Percentiles rank a stretch among this genome's conserved stretches.
These are phyloP conservation scores for Mycena filopes DNA, from an alignment of 768 basidiomycete genomes.

Conservation along the genomic window DNA sequence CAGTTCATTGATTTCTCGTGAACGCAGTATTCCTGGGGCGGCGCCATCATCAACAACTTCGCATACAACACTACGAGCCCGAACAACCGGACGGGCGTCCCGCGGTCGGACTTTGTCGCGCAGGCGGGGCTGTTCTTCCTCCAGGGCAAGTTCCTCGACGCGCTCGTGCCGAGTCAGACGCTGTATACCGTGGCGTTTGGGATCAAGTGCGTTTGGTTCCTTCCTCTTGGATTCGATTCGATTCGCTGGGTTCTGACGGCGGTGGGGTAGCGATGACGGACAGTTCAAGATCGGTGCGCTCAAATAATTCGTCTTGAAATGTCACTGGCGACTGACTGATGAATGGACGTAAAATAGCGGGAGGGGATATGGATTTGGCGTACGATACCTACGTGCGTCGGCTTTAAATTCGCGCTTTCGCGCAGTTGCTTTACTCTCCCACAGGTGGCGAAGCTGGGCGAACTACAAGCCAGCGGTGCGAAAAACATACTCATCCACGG, in stretches of 20 bases:
- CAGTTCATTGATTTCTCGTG: neutral
- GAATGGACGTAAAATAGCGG: constrained; percentile 25
- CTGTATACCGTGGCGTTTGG: constrained; percentile 45
- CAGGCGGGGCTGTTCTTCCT: constrained; percentile 41
- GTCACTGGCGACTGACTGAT: too few relatives aligned
- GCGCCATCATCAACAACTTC: constrained; percentile 46
- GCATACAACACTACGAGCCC: constrained; percentile 47
- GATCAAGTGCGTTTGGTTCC: constrained; percentile 42
- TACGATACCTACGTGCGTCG: constrained; percentile 38
- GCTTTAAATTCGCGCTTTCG: neutral
- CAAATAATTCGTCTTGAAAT: too few relatives aligned
- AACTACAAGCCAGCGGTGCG: constrained; percentile 43
- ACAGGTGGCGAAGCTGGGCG: constrained; percentile 39
- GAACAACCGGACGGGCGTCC: constrained; percentile 37
- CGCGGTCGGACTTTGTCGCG: constrained; percentile 42
- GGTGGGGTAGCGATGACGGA: constrained; percentile 37
- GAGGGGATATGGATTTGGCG: constrained; percentile 38
- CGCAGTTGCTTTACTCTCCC: too few relatives aligned
- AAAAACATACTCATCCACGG: constrained; percentile 45
- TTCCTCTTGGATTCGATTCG: neutral
- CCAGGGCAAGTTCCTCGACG: constrained; percentile 43
- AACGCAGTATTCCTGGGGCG: constrained; percentile 46
- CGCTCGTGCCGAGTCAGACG: constrained; percentile 41
- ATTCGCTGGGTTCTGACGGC: neutral
- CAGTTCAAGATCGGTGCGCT: constrained; percentile 39